Percentiles rank a stretch among this genome's conserved stretches.
Conservation (phyloP, 1,284 basidiomycete genomes). For the Coniferiporia weirii region DNA sequence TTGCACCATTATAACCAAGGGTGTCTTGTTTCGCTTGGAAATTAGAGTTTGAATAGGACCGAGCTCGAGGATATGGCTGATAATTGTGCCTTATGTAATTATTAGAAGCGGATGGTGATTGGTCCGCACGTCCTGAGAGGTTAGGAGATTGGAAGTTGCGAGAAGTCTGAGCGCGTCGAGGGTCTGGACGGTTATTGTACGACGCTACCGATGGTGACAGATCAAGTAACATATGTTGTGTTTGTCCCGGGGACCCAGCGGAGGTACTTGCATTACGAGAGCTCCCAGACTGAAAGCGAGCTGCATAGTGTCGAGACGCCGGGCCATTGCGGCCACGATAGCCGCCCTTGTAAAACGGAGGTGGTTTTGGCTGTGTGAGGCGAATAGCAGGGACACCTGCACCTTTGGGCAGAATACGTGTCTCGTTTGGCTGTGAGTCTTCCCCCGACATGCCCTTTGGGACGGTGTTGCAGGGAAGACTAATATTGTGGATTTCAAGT, state of each 20-base stretch:
- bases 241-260: not conserved
- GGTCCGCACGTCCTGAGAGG: too few species aligned
- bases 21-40: too few species aligned
- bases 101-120: too few species aligned
- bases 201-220: conserved; percentile 13
- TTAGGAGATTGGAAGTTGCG: too few species aligned
- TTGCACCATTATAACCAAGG: too few species aligned
- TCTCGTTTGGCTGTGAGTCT: conserved; percentile 41
- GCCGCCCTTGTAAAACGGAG: not conserved
- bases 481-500: too few species aligned
- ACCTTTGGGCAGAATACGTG: conserved; percentile 34
- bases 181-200: too few species aligned
- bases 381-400: conserved; percentile 31
- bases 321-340: not conserved
- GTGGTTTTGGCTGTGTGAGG: not conserved
- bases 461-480: not conserved
- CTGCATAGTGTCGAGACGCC: not conserved
- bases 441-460: conserved; percentile 26
- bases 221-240: not conserved
- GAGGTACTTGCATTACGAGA: not conserved
- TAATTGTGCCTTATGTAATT: too few species aligned
- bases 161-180: too few species aligned
- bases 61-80: too few species aligned
- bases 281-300: not conserved
- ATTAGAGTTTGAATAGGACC: too few species aligned